These are phyloP conservation scores for Bidens hawaiensis DNA, from an alignment of 140 eudicot species.

Conservation along the genomic window DNA sequence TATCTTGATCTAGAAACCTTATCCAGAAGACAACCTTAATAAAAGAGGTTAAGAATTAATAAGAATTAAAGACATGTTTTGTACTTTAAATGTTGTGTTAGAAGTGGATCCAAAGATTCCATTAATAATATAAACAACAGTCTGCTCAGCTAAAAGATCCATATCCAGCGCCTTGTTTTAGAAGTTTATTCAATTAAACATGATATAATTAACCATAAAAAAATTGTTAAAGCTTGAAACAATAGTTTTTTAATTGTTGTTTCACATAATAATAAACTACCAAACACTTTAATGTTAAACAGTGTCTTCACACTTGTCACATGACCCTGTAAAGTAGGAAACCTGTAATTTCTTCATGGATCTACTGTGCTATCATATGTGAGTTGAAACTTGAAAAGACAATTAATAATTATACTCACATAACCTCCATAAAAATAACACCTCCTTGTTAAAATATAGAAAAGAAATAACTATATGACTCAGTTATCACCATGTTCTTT, in stretches of 20 bases:
- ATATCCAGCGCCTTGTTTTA: slow-evolving; percentile 23
- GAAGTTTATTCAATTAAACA: slow-evolving; percentile 25
- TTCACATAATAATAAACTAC: slow-evolving; percentile 1
- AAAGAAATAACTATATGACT: slow-evolving; percentile 25
- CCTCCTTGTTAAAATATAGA: slow-evolving; percentile 2
- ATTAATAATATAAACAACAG: slow-evolving; percentile 30
- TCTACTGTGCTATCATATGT: slow-evolving; percentile 24
- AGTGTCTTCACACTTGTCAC: slow-evolving; percentile 40
- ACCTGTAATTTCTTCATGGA: slow-evolving; percentile 33
- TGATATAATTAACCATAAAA: slow-evolving; percentile 18
- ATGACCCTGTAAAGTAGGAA: slow-evolving; percentile 41
- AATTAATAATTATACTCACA: slow-evolving; percentile 9
- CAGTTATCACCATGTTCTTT: slow-evolving; percentile 35
- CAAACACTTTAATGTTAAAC: slow-evolving; percentile 15
- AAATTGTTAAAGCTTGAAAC: slow-evolving; percentile 12
- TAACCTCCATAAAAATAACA: slow-evolving; percentile 15
- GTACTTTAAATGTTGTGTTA: slow-evolving; percentile 29
- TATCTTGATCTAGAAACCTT: slow-evolving; percentile 21
- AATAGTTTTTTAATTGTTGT: slow-evolving; percentile 2
- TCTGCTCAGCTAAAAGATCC: slow-evolving; percentile 22
- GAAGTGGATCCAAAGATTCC: slow-evolving; percentile 35
- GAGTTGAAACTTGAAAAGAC: slow-evolving; percentile 21
- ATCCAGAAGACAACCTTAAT: slow-evolving; percentile 22
- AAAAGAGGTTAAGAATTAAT: slow-evolving; percentile 19
- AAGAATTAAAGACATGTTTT: slow-evolving; percentile 28